Evolutionary conservation across 2,329 filamentous ascomycete genomes (phyloP), one percentile per base, ranked within the genome.

Genomic region (Ceratocystis lukuohia): DNA sequence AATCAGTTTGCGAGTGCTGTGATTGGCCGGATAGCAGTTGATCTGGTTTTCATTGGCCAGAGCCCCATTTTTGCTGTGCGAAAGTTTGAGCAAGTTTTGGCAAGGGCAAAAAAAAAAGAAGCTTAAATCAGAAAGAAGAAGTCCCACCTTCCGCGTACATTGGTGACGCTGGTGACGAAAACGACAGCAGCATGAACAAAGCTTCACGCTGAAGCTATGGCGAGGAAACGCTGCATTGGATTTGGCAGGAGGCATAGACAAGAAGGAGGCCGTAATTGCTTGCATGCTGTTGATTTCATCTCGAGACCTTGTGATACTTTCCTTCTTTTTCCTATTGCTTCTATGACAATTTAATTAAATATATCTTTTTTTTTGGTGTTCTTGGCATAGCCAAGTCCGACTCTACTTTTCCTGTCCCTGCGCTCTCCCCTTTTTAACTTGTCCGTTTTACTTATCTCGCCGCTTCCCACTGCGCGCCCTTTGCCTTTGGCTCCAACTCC

Each of bases 41-140:
- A 5, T 8, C 1, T 22, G 7, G n/a, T 1, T 57, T 17, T 62
- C 30, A 67, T 67, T 67, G 62, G 62, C 33, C n/a, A 33, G 15
- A 12, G 28, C 3, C 25, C 41, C 37, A 15, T 5, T 45, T 61
- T 44, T 50, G 37, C 37, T 6, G 8, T 77, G 77, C 77, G 78
- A 73, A 74, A 72, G 72, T 80, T 80, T 80, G 78, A 80, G 78
- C 78, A 80, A 75, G 71, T 80, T 41, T 80, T 70, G 28, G 33
- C 17, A 41, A 37, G 56, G 56, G 28, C 12, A 8, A 25, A 15
- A 15, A 59, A 50, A 22, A 50, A 53, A 53, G n/a, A 53, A 59
- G 56, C 56, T 59, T 59, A 59, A 59, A 37, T 20, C 22, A 57
- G 53, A 30, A 50, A 50, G 3, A 48, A 48, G 3, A 48, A 48